A percentile compares a stretch with the other conserved stretches of the same genome.
phyloP scores from a whole-genome alignment of 768 basidiomycete genomes.

The Collybia mongolica region DNA sequence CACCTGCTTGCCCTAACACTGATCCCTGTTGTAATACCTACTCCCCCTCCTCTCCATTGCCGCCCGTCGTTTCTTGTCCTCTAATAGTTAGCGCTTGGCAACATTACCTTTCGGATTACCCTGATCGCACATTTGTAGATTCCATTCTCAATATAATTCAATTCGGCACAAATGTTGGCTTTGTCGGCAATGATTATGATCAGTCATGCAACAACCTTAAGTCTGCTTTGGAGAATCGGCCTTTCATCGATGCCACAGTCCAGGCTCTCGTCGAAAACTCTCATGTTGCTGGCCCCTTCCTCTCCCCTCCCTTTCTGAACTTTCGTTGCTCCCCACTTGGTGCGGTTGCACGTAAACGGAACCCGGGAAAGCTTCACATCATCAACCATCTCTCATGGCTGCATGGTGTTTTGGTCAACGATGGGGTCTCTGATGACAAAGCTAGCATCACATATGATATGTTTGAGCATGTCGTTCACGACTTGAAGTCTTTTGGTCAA shows the following conservation, averaged over 20 bases:
- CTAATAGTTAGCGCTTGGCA: conserved; percentile 8
- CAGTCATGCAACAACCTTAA: conserved; percentile 1
- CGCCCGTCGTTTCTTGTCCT: not conserved
- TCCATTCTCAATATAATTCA: conserved; percentile 14
- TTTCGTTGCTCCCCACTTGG: too few relatives aligned
- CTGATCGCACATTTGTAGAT: conserved; percentile 7
- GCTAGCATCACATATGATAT: too few relatives aligned
- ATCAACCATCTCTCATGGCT: too few relatives aligned
- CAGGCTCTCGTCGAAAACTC: too few relatives aligned
- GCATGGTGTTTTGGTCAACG: too few relatives aligned
- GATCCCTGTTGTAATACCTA: conserved; percentile 11
- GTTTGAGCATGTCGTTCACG: too few relatives aligned
- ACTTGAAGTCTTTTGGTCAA: too few relatives aligned
- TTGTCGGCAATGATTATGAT: not conserved
- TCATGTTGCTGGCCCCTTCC: too few relatives aligned
- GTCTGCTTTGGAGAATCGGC: not conserved
- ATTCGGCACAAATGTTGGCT: conserved; percentile 13
- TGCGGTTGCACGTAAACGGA: too few relatives aligned
- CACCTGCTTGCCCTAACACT: conserved; percentile 13
- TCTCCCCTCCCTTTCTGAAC: too few relatives aligned
- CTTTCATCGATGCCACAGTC: not conserved
- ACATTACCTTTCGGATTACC: conserved; percentile 9
- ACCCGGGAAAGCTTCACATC: too few relatives aligned
- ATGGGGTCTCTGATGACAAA: too few relatives aligned
- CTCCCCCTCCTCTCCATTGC: not conserved